These are phyloP conservation scores for Perkinsus chesapeaki DNA, from an alignment of 169 alveolate genomes.

Conservation along the genomic window DNA sequence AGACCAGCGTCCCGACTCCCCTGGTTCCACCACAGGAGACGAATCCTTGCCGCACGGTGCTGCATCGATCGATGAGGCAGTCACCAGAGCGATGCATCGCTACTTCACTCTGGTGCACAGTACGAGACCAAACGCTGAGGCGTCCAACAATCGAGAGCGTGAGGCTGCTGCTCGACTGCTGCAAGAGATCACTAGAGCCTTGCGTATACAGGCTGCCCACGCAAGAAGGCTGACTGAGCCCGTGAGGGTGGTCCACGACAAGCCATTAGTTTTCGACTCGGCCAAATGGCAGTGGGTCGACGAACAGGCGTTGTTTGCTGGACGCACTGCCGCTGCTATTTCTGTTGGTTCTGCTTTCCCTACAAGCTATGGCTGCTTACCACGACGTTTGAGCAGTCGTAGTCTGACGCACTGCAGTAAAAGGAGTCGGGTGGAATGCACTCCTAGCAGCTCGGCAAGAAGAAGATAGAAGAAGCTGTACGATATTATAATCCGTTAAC, in stretches of 20 bases:
- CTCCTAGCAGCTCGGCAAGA: background rate
- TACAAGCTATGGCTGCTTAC: background rate
- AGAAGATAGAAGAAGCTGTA: background rate
- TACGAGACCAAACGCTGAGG: background rate
- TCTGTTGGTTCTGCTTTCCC: background rate
- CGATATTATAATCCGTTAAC: background rate
- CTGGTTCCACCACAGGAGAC: background rate
- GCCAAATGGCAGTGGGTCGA: background rate
- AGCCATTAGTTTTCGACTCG: background rate
- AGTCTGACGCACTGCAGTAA: background rate
- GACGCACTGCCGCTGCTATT: background rate
- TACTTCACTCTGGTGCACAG: slow-evolving; percentile 2
- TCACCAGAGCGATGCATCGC: background rate
- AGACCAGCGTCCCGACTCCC: background rate
- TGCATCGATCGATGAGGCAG: background rate
- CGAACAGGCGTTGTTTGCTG: background rate
- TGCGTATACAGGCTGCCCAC: background rate
- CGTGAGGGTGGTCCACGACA: background rate
- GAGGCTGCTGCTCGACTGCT: background rate
- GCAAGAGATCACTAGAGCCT: background rate
- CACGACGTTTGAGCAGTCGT: background rate
- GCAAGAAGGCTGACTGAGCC: background rate
- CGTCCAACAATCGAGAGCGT: background rate
- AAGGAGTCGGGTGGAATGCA: background rate
- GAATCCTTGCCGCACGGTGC: background rate